phyloP scores from a whole-genome alignment of 352 stramenopile genomes.

The Phytophthora multivora region DNA sequence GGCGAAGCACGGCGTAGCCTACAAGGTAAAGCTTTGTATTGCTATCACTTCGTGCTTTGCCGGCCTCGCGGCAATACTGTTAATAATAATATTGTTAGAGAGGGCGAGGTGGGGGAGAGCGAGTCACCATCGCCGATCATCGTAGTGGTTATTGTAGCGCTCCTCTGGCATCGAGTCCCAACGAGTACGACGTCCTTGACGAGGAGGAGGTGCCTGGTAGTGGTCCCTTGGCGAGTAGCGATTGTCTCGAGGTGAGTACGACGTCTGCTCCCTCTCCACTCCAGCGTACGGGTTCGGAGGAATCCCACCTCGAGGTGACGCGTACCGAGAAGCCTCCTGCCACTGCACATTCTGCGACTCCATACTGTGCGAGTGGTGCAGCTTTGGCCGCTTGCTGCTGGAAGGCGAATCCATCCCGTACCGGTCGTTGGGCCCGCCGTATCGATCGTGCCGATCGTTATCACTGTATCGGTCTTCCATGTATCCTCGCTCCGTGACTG shows the following conservation, averaged over 20 bases:
- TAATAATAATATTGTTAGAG: constrained; percentile 52
- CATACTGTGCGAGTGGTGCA: constrained; percentile 69
- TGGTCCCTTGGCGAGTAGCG: constrained; percentile 30
- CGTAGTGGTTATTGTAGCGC: constrained; percentile 35
- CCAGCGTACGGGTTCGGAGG: constrained; percentile 35
- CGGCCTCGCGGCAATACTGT: constrained; percentile 38
- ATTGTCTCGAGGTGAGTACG: constrained; percentile 32
- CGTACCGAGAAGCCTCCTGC: constrained; percentile 38
- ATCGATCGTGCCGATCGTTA: constrained; percentile 31
- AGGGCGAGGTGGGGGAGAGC: constrained; percentile 18
- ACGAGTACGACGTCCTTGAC: constrained; percentile 31
- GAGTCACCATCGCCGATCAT: constrained; percentile 37
- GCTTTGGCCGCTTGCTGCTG: constrained; percentile 57
- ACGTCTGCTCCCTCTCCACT: constrained; percentile 30
- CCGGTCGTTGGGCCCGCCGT: constrained; percentile 21
- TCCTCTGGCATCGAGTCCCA: constrained; percentile 48
- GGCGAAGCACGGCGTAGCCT: constrained; percentile 37
- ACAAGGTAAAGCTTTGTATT: constrained; percentile 43
- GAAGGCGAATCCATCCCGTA: constrained; percentile 33
- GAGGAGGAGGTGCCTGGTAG: constrained; percentile 30
- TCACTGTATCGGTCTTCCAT: constrained; percentile 35
- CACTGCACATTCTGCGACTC: constrained; percentile 51
- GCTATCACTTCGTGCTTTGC: constrained; percentile 39
- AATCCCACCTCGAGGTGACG: constrained; percentile 19
- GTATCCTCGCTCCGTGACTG: constrained; percentile 22